Conservation (phyloP, 164 flowering plant species). For the Warburgia ugandensis region DNA sequence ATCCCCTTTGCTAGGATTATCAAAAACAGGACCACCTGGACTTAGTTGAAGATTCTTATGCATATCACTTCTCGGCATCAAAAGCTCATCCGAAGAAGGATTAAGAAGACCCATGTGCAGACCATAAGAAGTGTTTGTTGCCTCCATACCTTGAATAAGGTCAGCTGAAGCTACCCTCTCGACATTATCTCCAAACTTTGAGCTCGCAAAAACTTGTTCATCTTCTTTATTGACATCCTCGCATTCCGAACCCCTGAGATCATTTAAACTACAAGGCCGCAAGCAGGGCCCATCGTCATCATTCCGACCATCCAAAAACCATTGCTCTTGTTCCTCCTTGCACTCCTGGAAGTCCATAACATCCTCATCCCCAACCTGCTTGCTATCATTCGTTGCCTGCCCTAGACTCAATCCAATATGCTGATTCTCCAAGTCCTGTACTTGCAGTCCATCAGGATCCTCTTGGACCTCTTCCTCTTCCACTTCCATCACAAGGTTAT, state of each 20-base stretch:
- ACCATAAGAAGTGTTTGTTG: constrained; percentile 25
- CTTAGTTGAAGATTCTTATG: constrained; percentile 14
- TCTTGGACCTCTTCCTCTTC: constrained; percentile 15
- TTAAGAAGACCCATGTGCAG: constrained; percentile 29
- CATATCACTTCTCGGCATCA: constrained; percentile 28
- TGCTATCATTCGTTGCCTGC: constrained; percentile 24
- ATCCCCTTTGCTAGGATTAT: too few relatives aligned
- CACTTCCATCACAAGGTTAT: constrained; percentile 15
- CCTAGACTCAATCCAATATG: constrained; percentile 38
- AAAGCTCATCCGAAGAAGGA: constrained; percentile 34
- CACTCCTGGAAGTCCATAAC: constrained; percentile 38
- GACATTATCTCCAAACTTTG: constrained; percentile 15
- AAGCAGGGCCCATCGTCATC: constrained; percentile 22
- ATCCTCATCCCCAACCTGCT: constrained; percentile 23
- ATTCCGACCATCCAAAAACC: constrained; percentile 33
- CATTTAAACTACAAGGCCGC: constrained; percentile 36
- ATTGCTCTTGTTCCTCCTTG: constrained; percentile 27
- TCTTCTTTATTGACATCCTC: constrained; percentile 18
- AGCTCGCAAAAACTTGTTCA: constrained; percentile 6
- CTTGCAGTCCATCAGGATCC: constrained; percentile 5
- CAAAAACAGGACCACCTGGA: too few relatives aligned
- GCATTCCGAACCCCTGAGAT: constrained; percentile 15
- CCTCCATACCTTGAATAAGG: constrained; percentile 40
- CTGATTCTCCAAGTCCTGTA: constrained; percentile 17
- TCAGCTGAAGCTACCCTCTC: constrained; percentile 39